Base-by-base conservation (phyloP, 2,329 filamentous ascomycete genomes). In the Xylaria arbuscula region DNA sequence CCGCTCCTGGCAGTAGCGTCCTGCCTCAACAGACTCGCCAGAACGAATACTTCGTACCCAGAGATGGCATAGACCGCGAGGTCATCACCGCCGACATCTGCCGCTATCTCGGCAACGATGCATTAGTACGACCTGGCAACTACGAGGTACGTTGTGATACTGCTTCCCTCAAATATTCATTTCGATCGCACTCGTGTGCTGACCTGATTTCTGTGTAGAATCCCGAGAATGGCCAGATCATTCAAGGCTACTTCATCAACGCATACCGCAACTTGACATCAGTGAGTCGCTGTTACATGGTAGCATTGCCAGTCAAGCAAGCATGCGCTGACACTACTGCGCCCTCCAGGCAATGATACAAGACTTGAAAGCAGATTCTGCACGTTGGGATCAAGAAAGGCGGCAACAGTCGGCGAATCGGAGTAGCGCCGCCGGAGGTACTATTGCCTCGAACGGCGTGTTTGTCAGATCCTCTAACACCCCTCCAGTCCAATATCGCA, bases 41-140 rank as follows among this genome's bases (percentile, higher is more conserved):
- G 79, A 93, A 93, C 81, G 91, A 93, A 82, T 94, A 93, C 79
- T 94, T 94, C 80, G 89, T 94, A 64, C 90, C 91, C 54, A 89
- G 90, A 76, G 90, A 93, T 80, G 92, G 92, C 78, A 94, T 94
- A 80, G 91, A 92, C 79, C 89, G 92, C 75, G 92, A 94, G 81
- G 92, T 94, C 76, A 93, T 94, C 81, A 93, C 92, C 71, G 90
- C 91, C 78, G 92, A 94, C 79, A 93, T 94, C 73, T 94, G 92
- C 83, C 91, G 92, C 78, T 94, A 93, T 79, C 86, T 94, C 74
- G 92, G 92, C 77, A 93, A 93, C 80, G 92, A 94, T 84, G 92
- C 92, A 74, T 86, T 93, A 76, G 92, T 93, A 78, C 90, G 90
- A 77, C 92, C 91, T 68, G 90, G 90, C 76, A 88, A 87, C 75